Evolutionary conservation across 2,329 filamentous ascomycete genomes (phyloP).

Genomic region (Fusarium albidum): DNA sequence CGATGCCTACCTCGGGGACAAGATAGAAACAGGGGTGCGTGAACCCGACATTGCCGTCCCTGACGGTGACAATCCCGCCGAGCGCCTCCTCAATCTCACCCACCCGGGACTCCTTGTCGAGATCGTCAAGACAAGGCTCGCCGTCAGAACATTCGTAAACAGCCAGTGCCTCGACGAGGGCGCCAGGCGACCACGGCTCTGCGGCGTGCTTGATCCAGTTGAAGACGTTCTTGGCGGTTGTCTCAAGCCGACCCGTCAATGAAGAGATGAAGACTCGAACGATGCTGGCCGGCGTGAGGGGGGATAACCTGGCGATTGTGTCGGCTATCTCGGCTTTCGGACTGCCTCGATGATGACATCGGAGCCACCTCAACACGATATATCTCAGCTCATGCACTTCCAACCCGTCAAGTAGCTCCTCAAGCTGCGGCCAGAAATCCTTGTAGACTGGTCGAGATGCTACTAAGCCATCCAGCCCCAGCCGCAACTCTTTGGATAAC

Average conservation of each 20-base stretch:
- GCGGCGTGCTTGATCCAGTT: neutral
- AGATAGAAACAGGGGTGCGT: neutral
- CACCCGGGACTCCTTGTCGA: too few relatives aligned
- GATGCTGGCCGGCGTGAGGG: neutral
- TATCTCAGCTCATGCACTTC: neutral
- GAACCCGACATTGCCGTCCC: neutral
- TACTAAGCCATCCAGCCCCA: too few relatives aligned
- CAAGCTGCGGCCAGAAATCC: too few relatives aligned
- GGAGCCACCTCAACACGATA: neutral
- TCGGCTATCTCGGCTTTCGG: neutral
- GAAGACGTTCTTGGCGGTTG: too few relatives aligned
- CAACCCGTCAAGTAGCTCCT: neutral
- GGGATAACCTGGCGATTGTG: neutral
- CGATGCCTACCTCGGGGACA: neutral
- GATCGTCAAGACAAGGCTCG: too few relatives aligned
- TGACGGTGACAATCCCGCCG: too few relatives aligned
- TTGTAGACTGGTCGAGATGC: too few relatives aligned
- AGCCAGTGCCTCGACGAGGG: too few relatives aligned
- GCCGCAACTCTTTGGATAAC: too few relatives aligned
- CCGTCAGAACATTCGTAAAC: too few relatives aligned
- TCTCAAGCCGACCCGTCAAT: too few relatives aligned
- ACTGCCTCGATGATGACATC: neutral
- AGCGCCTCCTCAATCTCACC: too few relatives aligned
- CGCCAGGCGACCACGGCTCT: neutral
- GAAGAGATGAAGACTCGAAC: neutral